A percentile compares a stretch with the other conserved stretches of the same genome.
Evolutionary conservation across 352 stramenopile species (phyloP).

Genomic region (Globisporangium spiculum): DNA sequence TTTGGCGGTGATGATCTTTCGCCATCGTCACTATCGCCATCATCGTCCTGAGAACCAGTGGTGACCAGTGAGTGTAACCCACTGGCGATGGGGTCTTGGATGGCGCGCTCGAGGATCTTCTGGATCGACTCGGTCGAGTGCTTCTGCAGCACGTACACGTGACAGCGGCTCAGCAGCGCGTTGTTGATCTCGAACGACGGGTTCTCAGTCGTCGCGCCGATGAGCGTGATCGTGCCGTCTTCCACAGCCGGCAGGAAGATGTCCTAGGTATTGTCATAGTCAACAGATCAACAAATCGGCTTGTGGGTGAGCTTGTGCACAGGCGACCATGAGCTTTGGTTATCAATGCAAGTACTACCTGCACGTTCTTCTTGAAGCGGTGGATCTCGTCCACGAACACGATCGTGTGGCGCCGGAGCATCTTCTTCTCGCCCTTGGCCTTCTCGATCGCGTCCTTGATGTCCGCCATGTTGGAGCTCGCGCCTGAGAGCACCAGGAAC

Average conservation of each 20-base stretch:
- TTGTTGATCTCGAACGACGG: slow-evolving; percentile 89
- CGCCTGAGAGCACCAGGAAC: slow-evolving; percentile 71
- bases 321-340: too few relatives aligned
- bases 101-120: slow-evolving; percentile 60
- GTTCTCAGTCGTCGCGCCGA: slow-evolving; percentile 89
- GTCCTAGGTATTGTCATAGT: slow-evolving; percentile 29
- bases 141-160: slow-evolving; percentile 76
- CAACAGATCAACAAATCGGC: background rate
- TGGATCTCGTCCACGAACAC: slow-evolving; percentile 90
- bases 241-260: slow-evolving; percentile 84
- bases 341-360: slow-evolving; percentile 18
- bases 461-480: slow-evolving; percentile 65
- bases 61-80: slow-evolving; percentile 24
- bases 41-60: too few relatives aligned
- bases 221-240: slow-evolving; percentile 81
- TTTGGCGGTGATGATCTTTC: background rate
- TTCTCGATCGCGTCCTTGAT: slow-evolving; percentile 78
- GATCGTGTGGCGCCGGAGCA: slow-evolving; percentile 67
- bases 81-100: slow-evolving; percentile 31
- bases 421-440: slow-evolving; percentile 56
- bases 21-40: slow-evolving; percentile 3
- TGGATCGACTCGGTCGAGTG: slow-evolving; percentile 61
- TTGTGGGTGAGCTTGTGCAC: too few relatives aligned
- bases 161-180: slow-evolving; percentile 72
- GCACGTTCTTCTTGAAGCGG: slow-evolving; percentile 86